phyloP scores from a whole-genome alignment of 2,329 filamentous ascomycete genomes.

The Diatrype stigma region DNA sequence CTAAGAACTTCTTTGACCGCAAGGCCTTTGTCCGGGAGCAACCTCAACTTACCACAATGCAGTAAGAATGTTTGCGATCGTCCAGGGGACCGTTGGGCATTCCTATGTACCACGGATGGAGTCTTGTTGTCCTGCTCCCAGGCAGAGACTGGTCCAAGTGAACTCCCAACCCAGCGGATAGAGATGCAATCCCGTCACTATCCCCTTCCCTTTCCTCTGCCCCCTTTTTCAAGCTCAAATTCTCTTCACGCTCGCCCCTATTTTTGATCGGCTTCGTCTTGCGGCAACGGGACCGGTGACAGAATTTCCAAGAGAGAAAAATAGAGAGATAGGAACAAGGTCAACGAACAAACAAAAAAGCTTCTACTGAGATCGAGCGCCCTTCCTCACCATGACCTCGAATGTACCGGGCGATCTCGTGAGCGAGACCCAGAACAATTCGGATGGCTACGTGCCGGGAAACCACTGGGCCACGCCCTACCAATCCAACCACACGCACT shows the following conservation, averaged over 20 bases:
- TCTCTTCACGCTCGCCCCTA: no score
- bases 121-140: neutral
- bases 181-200: no score
- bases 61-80: neutral
- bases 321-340: no score
- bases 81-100: neutral
- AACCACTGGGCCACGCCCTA: slow-evolving; percentile 40
- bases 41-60: neutral
- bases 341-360: neutral
- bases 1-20: neutral
- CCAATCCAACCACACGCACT: slow-evolving; percentile 33
- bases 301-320: no score
- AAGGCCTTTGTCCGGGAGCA: neutral
- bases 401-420: slow-evolving; percentile 5
- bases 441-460: slow-evolving; percentile 33
- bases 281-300: no score
- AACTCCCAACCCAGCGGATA: no score
- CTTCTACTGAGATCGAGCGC: neutral
- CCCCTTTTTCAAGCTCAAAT: no score
- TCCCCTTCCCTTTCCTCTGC: no score
- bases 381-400: slow-evolving; percentile 7
- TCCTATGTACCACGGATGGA: neutral
- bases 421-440: slow-evolving; percentile 20
- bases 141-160: neutral
- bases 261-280: no score